phyloP scores from a whole-genome alignment of 208 protist genomes.

The Crithidia mellificae region DNA sequence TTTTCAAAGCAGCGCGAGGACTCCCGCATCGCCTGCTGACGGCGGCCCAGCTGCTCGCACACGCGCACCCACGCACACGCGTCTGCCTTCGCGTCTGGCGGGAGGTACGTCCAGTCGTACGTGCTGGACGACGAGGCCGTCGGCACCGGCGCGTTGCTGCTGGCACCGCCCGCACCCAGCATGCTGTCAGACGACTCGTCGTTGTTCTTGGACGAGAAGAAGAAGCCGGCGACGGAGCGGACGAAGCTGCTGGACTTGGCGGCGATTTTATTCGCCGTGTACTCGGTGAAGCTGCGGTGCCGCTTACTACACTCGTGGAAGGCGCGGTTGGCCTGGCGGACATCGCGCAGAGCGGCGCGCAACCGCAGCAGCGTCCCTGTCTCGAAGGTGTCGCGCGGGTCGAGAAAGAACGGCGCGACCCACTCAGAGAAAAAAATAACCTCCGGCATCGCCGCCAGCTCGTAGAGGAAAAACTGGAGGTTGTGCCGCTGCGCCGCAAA shows the following conservation, averaged over 20 bases:
- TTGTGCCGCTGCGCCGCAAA: conserved; percentile 57
- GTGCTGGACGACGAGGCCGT: conserved; percentile 19
- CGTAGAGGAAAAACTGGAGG: conserved; percentile 72
- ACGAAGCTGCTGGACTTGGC: conserved; percentile 61
- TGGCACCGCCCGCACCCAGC: neutral
- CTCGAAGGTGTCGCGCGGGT: conserved; percentile 75
- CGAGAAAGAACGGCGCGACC: conserved; percentile 74
- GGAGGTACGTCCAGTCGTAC: conserved; percentile 38
- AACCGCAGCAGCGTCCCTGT: conserved; percentile 51
- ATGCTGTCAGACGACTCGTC: conserved; percentile 25
- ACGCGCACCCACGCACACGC: conserved; percentile 48
- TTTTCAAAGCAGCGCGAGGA: conserved; percentile 50
- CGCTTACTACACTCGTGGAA: conserved; percentile 63
- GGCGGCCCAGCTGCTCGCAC: conserved; percentile 40
- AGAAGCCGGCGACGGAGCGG: conserved; percentile 54
- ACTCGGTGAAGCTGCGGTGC: conserved; percentile 49
- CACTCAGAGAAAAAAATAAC: conserved; percentile 78
- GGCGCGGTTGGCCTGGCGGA: conserved; percentile 42
- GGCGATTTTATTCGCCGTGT: conserved; percentile 55
- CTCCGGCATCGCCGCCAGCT: conserved; percentile 71
- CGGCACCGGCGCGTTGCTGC: conserved; percentile 15
- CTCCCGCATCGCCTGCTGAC: conserved; percentile 47
- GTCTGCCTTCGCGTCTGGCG: conserved; percentile 26
- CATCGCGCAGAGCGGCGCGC: conserved; percentile 40
- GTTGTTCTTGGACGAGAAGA: conserved; percentile 29